Percentiles rank a stretch among this genome's conserved stretches.
Conservation (phyloP, 2,329 filamentous ascomycete genomes). For the Lachnellula arida region DNA sequence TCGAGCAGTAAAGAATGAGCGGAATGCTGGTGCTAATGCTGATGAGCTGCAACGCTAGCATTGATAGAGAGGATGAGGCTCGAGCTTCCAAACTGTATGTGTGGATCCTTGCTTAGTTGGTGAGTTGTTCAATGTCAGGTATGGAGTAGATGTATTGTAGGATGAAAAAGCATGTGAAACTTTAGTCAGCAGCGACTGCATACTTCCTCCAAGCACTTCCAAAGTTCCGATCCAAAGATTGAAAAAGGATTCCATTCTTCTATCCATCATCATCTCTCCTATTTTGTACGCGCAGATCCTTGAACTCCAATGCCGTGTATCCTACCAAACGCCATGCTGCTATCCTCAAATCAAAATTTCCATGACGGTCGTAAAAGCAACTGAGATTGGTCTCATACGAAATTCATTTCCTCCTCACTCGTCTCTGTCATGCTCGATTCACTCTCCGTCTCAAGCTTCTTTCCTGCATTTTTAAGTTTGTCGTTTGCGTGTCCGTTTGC, state of each 20-base stretch:
- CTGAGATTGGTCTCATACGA: slow-evolving; percentile 7
- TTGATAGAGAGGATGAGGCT: too few species aligned
- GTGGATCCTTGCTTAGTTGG: too few species aligned
- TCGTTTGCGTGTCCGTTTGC: not conserved
- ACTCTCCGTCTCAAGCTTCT: slow-evolving; percentile 7
- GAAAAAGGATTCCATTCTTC: not conserved
- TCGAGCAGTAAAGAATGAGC: too few species aligned
- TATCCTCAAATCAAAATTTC: slow-evolving; percentile 1
- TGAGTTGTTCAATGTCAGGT: too few species aligned
- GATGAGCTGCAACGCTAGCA: too few species aligned
- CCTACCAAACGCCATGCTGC: slow-evolving; percentile 3
- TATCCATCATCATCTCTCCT: not conserved
- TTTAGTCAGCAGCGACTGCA: too few species aligned
- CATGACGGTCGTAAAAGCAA: not conserved
- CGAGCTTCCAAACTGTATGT: too few species aligned
- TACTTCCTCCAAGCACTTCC: too few species aligned
- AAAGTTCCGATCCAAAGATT: too few species aligned
- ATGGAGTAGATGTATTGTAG: too few species aligned
- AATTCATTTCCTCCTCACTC: slow-evolving; percentile 24
- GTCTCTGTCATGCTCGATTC: slow-evolving; percentile 20
- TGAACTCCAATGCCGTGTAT: not conserved
- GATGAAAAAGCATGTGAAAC: too few species aligned
- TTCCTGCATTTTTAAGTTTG: not conserved
- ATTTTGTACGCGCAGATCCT: not conserved
- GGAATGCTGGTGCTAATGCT: too few species aligned